Conservation (phyloP, 164 flowering plant species). For the Annona cherimola region DNA sequence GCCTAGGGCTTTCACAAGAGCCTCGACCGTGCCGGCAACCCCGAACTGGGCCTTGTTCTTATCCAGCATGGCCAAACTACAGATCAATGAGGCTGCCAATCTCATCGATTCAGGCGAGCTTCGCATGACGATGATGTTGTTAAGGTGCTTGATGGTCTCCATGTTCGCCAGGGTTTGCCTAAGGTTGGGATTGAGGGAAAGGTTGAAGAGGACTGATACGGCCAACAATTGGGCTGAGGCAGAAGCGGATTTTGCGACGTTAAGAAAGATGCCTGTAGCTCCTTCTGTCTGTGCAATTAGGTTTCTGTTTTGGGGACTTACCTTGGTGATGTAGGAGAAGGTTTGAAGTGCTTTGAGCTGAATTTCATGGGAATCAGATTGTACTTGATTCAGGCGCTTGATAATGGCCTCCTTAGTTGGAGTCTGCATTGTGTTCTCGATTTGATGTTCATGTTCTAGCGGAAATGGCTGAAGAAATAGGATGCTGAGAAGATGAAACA, state of each 20-base stretch:
- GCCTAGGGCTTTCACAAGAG: constrained; percentile 37
- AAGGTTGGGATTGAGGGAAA: constrained; percentile 57
- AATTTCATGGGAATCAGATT: constrained; percentile 29
- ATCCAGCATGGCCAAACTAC: constrained; percentile 70
- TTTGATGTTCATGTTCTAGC: background rate
- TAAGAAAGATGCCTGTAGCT: constrained; percentile 30
- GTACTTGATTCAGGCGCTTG: constrained; percentile 12
- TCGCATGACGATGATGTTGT: constrained; percentile 30
- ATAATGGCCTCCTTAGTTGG: constrained; percentile 1
- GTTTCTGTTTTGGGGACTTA: constrained; percentile 49
- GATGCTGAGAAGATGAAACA: background rate
- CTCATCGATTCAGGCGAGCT: constrained; percentile 32
- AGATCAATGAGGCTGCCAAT: constrained; percentile 47
- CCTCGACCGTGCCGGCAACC: constrained; percentile 54
- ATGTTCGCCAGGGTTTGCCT: constrained; percentile 39
- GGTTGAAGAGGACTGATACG: constrained; percentile 56
- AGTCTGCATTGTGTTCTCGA: background rate
- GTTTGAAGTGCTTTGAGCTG: constrained; percentile 38
- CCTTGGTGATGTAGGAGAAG: constrained; percentile 43
- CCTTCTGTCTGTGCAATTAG: constrained; percentile 44
- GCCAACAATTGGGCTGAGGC: constrained; percentile 36
- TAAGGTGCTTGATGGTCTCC: constrained; percentile 51
- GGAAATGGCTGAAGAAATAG: constrained; percentile 2
- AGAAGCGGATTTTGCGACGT: constrained; percentile 29
- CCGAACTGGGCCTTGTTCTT: constrained; percentile 73